Percentiles rank a stretch among this genome's conserved stretches.
These are phyloP conservation scores for Solanum paucissectum DNA, from an alignment of 257 asterid genomes.

Conservation along the genomic window DNA sequence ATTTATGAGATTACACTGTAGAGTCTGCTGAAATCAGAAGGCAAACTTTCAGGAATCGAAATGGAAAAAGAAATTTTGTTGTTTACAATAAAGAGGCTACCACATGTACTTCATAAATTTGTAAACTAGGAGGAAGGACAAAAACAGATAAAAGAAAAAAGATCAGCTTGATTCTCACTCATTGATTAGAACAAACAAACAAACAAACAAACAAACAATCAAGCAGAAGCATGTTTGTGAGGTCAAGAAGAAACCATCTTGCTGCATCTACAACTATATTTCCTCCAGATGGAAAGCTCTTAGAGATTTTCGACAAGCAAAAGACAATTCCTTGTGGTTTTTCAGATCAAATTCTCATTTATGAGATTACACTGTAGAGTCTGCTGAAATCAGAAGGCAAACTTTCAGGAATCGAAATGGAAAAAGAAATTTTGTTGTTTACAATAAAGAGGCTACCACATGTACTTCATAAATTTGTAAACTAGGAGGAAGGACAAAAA, in stretches of 20 bases:
- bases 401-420: not conserved
- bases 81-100: not conserved
- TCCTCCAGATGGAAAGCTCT: constrained; percentile 12
- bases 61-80: not conserved
- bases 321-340: not conserved
- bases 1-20: not conserved
- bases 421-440: not conserved
- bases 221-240: not conserved
- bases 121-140: not conserved
- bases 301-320: not conserved
- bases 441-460: not conserved
- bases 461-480: not conserved
- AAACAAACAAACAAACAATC: not conserved
- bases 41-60: not conserved
- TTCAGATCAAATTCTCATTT: constrained; percentile 3
- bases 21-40: constrained; percentile 1
- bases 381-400: constrained; percentile 1
- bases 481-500: not conserved
- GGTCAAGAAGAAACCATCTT: not conserved
- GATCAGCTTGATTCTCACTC: not conserved
- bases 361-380: not conserved
- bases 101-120: not conserved
- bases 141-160: not conserved
- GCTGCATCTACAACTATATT: not conserved
- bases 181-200: not conserved